Evolutionary conservation across 495 filamentous ascomycete species (phyloP).

Genomic region (Aspergillus steynii): DNA sequence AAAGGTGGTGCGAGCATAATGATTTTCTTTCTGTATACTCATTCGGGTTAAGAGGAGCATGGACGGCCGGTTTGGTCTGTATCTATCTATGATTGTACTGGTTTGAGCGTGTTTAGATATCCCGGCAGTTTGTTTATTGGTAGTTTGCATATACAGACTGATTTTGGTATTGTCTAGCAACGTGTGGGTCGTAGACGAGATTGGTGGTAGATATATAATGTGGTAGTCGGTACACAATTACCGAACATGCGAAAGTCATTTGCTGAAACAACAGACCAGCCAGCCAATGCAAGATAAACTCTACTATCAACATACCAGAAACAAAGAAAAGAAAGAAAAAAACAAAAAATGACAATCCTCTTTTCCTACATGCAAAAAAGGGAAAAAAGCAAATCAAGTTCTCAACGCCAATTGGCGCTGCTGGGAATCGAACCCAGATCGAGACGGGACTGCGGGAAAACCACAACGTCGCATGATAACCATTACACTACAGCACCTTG

Average conservation of each 20-base stretch:
- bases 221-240: too few species aligned
- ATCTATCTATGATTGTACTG: slow-evolving; percentile 7
- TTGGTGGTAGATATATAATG: too few species aligned
- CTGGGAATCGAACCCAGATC: slow-evolving; percentile 48
- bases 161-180: background rate
- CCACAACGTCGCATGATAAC: slow-evolving; percentile 33
- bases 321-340: background rate
- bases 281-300: too few species aligned
- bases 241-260: too few species aligned
- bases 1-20: slow-evolving; percentile 27
- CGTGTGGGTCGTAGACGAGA: too few species aligned
- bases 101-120: slow-evolving; percentile 30
- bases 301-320: background rate
- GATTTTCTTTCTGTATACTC: slow-evolving; percentile 1
- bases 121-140: slow-evolving; percentile 29
- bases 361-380: background rate
- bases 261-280: too few species aligned
- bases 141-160: slow-evolving; percentile 10
- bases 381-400: slow-evolving; percentile 12
- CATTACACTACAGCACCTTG: slow-evolving; percentile 33
- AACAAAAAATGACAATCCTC: too few species aligned
- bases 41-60: background rate
- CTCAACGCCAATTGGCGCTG: slow-evolving; percentile 28
- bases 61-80: slow-evolving; percentile 5
- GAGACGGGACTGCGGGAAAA: slow-evolving; percentile 25